Percentiles rank a stretch among this genome's conserved stretches.
These are phyloP conservation scores for Lactarius indigo DNA, from an alignment of 768 basidiomycete species.

Conservation along the genomic window DNA sequence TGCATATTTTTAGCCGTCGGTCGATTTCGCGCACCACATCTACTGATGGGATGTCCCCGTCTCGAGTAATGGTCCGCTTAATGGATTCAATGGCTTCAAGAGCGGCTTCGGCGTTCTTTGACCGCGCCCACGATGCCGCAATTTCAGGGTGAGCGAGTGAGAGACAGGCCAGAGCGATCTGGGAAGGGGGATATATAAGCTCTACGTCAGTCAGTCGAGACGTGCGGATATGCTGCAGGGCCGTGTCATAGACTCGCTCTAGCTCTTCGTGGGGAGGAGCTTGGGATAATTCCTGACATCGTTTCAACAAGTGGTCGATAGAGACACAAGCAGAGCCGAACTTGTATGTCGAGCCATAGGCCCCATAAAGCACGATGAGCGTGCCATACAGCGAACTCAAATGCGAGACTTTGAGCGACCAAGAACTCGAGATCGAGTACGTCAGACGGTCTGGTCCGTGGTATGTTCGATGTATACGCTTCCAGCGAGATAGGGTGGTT, in stretches of 20 bases:
- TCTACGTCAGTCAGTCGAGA: conserved; percentile 90
- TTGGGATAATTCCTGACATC: conserved; percentile 54
- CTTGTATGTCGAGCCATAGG: conserved; percentile 85
- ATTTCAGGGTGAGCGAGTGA: conserved; percentile 60
- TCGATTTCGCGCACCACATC: conserved; percentile 89
- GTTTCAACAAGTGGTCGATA: conserved; percentile 4
- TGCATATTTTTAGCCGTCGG: conserved; percentile 78
- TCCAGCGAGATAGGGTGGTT: conserved; percentile 90
- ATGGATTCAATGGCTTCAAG: conserved; percentile 49
- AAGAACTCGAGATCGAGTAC: conserved; percentile 95
- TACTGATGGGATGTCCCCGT: conserved; percentile 66
- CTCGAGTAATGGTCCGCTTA: conserved; percentile 48
- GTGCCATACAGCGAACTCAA: conserved; percentile 94
- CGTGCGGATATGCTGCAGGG: conserved; percentile 63
- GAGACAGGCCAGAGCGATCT: conserved; percentile 83
- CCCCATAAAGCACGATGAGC: conserved; percentile 87
- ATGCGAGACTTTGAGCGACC: conserved; percentile 88
- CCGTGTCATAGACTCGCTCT: conserved; percentile 59
- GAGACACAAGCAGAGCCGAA: conserved; percentile 34
- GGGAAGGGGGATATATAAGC: conserved; percentile 87
- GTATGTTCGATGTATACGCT: conserved; percentile 77
- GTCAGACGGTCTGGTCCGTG: conserved; percentile 74
- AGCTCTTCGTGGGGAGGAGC: conserved; percentile 43
- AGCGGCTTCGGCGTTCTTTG: conserved; percentile 39
- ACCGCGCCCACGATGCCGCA: conserved; percentile 55